Conservation (phyloP, 345 rosid species). For the Viola odorata region DNA sequence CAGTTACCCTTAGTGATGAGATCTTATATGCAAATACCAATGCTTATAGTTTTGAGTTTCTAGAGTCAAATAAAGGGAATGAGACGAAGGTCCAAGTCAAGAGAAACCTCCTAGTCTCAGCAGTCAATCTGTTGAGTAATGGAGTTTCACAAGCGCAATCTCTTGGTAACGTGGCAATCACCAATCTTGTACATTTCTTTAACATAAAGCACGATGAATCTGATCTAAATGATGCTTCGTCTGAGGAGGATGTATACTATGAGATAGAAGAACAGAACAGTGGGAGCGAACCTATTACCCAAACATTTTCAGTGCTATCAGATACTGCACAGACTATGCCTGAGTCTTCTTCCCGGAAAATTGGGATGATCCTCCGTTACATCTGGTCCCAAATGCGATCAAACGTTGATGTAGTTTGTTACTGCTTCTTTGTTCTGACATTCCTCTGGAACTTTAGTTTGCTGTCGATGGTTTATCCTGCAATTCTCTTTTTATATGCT, state of each 20-base stretch:
- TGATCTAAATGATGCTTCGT: slow-evolving; percentile 13
- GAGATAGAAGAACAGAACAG: slow-evolving; percentile 31
- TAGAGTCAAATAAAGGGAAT: slow-evolving; percentile 7
- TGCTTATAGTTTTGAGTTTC: slow-evolving; percentile 6
- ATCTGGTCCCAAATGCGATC: slow-evolving; percentile 39
- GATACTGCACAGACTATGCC: slow-evolving; percentile 16
- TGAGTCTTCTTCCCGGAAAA: slow-evolving; percentile 18
- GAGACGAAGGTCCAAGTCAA: slow-evolving; percentile 14
- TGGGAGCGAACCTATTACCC: slow-evolving; percentile 19
- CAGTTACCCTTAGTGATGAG: slow-evolving; percentile 14
- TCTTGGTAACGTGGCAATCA: slow-evolving; percentile 32
- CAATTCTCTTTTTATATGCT: slow-evolving; percentile 37
- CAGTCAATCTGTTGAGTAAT: slow-evolving; percentile 26
- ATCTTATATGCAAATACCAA: slow-evolving; percentile 17
- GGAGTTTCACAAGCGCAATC: slow-evolving; percentile 40
- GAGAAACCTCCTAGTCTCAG: slow-evolving; percentile 24
- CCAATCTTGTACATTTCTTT: slow-evolving; percentile 28
- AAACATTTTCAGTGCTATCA: slow-evolving; percentile 19
- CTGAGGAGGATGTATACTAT: slow-evolving; percentile 29
- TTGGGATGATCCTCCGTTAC: slow-evolving; percentile 27
- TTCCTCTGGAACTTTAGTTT: slow-evolving; percentile 44
- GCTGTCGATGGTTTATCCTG: slow-evolving; percentile 38
- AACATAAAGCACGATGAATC: slow-evolving; percentile 26
- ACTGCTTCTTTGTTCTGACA: slow-evolving; percentile 37
- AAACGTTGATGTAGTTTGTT: slow-evolving; percentile 40